phyloP scores from a whole-genome alignment of 371 early-diverging fungal species.

The Mycotypha africana region DNA sequence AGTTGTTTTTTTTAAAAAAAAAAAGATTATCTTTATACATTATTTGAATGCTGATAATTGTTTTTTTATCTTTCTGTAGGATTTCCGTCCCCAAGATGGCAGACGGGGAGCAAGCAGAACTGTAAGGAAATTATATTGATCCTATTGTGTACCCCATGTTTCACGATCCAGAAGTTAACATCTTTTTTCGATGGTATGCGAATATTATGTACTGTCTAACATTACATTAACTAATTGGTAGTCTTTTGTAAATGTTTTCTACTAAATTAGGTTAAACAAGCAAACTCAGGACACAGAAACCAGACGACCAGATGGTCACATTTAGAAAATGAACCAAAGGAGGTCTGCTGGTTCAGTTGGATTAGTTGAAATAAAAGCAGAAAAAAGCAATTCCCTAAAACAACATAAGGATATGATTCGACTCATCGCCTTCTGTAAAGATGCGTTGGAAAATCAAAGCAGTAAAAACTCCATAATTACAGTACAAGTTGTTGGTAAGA shows the following conservation, averaged over 20 bases:
- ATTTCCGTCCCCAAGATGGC: too few relatives aligned
- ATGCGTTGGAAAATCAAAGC: conserved; percentile 4
- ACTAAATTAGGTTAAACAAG: conserved; percentile 12
- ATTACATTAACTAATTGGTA: too few relatives aligned
- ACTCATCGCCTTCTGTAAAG: conserved; percentile 7
- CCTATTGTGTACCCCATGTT: conserved; percentile 12
- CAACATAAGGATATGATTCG: conserved; percentile 3
- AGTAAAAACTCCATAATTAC: conserved; percentile 19
- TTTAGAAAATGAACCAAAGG: conserved; percentile 12
- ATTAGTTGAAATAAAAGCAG: conserved; percentile 12
- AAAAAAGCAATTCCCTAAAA: conserved; percentile 9
- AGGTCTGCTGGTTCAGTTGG: conserved; percentile 10
- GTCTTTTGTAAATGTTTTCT: too few relatives aligned
- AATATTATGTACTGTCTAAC: conserved; percentile 8
- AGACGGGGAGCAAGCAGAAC: too few relatives aligned
- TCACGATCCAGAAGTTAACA: conserved; percentile 8
- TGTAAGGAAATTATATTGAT: conserved; percentile 6
- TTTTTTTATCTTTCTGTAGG: conserved; percentile 8
- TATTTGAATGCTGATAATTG: conserved; percentile 5
- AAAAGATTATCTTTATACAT: conserved; percentile 4
- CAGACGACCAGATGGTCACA: conserved; percentile 9
- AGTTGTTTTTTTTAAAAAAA: too few relatives aligned
- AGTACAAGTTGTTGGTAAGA: conserved; percentile 20
- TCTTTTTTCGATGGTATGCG: conserved; percentile 5
- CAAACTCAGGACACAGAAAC: conserved; percentile 7